Percentiles rank a stretch among this genome's conserved stretches.
These are phyloP conservation scores for Leccinum olivaceopallidum DNA, from an alignment of 768 basidiomycete species.

Conservation along the genomic window DNA sequence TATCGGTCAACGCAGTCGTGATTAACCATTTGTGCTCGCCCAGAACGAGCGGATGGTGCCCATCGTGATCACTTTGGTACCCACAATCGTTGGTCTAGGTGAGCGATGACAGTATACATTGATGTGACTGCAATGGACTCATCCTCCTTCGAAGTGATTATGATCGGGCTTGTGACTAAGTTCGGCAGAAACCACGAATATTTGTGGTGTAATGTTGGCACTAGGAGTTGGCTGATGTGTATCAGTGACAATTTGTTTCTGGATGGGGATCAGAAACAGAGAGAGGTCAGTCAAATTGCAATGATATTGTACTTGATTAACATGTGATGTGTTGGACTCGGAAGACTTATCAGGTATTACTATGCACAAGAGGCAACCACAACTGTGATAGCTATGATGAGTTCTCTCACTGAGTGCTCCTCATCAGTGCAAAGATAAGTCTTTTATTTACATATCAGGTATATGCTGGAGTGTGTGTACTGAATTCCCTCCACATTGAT, in stretches of 20 bases:
- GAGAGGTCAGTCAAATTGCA: constrained; percentile 41
- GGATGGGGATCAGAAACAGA: constrained; percentile 36
- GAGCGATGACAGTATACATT: constrained; percentile 5
- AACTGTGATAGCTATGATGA: constrained; percentile 63
- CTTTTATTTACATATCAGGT: constrained; percentile 8
- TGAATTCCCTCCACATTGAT: constrained; percentile 54
- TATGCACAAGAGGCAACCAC: constrained; percentile 79
- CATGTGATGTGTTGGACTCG: background rate
- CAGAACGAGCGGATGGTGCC: constrained; percentile 63
- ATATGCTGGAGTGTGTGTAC: constrained; percentile 14
- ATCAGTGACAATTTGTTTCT: constrained; percentile 34
- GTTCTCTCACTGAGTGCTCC: constrained; percentile 66
- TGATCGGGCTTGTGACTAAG: constrained; percentile 59
- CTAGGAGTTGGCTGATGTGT: constrained; percentile 73
- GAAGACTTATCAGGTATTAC: constrained; percentile 61
- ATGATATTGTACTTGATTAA: constrained; percentile 6
- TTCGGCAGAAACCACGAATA: constrained; percentile 51
- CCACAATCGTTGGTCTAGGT: constrained; percentile 60
- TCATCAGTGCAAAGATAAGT: constrained; percentile 74
- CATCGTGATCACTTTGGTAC: constrained; percentile 55
- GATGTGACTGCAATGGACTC: background rate
- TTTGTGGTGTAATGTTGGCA: constrained; percentile 76
- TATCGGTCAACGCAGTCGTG: background rate
- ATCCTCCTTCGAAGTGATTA: constrained; percentile 36
- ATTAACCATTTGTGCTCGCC: background rate